These are phyloP conservation scores for Pseudonitzschia delicatissima DNA, from an alignment of 108 stramenopile species.

Conservation along the genomic window DNA sequence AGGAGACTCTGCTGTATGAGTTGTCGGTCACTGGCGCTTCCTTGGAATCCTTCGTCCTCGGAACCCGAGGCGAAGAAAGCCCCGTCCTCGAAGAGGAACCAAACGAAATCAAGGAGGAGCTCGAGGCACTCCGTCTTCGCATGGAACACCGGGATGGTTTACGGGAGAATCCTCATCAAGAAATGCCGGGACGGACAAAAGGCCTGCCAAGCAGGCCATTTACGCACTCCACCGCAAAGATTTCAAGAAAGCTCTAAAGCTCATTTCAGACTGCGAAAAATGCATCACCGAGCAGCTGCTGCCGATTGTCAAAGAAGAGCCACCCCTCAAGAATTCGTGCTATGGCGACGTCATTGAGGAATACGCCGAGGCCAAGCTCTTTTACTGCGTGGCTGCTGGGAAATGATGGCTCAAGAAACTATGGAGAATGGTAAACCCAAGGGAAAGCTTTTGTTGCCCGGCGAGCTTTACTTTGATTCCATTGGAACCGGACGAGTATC, in stretches of 20 bases:
- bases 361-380: constrained; percentile 93
- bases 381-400: constrained; percentile 74
- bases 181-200: constrained; percentile 89
- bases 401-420: constrained; percentile 13
- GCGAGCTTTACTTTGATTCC: constrained; percentile 48
- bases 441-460: constrained; percentile 39
- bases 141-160: constrained; percentile 79
- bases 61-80: neutral
- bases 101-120: constrained; percentile 32
- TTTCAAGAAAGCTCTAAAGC: constrained; percentile 38
- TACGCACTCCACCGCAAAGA: constrained; percentile 89
- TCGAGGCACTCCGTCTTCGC: constrained; percentile 59
- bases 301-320: constrained; percentile 78
- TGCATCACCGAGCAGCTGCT: constrained; percentile 62
- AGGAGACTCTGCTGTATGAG: constrained; percentile 89
- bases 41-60: constrained; percentile 12
- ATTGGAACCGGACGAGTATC: constrained; percentile 77
- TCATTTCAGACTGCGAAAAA: constrained; percentile 60
- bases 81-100: constrained; percentile 4
- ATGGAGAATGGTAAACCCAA: neutral
- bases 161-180: constrained; percentile 89
- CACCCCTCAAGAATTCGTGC: constrained; percentile 51
- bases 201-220: constrained; percentile 89
- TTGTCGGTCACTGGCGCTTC: constrained; percentile 56
- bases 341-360: constrained; percentile 87